Evolutionary conservation across 2,329 filamentous ascomycete species (phyloP).

Genomic region (Ceratocystis colombiana): DNA sequence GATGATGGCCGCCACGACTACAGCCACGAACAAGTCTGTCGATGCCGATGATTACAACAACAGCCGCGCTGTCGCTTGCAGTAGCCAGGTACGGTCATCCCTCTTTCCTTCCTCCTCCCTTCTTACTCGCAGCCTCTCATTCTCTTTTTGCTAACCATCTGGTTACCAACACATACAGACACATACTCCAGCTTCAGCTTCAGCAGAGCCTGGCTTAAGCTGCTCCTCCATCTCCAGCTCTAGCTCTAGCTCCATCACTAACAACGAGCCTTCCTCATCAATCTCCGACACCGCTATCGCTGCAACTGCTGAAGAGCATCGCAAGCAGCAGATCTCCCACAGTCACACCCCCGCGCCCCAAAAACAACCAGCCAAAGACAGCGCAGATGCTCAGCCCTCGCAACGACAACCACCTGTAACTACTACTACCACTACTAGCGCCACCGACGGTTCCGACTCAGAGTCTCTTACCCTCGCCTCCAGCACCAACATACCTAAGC

Average conservation of each 20-base stretch:
- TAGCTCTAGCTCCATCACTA: background rate
- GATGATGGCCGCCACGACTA: constrained; percentile 24
- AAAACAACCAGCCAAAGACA: too few relatives aligned
- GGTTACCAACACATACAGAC: too few relatives aligned
- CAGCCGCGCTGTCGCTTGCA: constrained; percentile 21
- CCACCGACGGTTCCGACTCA: constrained; percentile 66
- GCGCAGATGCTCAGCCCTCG: constrained; percentile 28
- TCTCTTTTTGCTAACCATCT: background rate
- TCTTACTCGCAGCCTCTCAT: background rate
- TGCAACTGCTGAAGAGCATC: background rate
- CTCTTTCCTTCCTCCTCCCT: background rate
- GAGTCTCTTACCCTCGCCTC: constrained; percentile 42
- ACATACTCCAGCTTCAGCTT: constrained; percentile 4
- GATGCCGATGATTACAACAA: constrained; percentile 14
- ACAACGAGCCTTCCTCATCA: background rate
- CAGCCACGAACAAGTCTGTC: constrained; percentile 24
- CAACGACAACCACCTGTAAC: constrained; percentile 5
- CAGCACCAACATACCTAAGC: constrained; percentile 30
- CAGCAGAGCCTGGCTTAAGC: background rate
- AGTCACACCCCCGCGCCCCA: too few relatives aligned
- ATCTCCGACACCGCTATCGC: background rate
- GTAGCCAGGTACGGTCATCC: constrained; percentile 21
- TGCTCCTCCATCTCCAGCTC: background rate
- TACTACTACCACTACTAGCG: constrained; percentile 57
- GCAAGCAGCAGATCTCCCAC: background rate